Percentiles rank a stretch among this genome's conserved stretches.
Conservation (phyloP, 495 filamentous ascomycete species). For the Neurospora intermedia region DNA sequence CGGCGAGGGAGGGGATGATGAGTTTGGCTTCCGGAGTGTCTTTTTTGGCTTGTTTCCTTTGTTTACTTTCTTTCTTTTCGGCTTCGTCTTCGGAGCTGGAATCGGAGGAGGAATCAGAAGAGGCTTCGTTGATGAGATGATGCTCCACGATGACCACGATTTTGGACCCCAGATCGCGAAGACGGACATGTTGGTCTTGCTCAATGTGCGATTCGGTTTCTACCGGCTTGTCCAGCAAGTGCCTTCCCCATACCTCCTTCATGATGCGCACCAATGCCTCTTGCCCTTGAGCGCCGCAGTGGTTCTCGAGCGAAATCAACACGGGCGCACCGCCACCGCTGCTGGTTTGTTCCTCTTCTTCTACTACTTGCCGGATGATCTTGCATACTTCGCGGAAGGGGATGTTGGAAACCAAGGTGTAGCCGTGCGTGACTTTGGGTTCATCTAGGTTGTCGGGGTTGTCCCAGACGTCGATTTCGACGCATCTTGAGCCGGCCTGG, state of each 20-base stretch:
- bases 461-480: conserved; percentile 50
- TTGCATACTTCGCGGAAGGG: conserved; percentile 43
- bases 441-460: conserved; percentile 35
- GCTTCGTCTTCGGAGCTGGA: conserved; percentile 22
- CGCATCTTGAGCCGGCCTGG: conserved; percentile 38
- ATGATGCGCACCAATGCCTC: conserved; percentile 41
- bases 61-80: conserved; percentile 28
- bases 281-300: conserved; percentile 37
- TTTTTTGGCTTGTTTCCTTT: conserved; percentile 27
- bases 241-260: conserved; percentile 40
- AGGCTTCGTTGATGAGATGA: conserved; percentile 36
- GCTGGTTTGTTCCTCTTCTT: conserved; percentile 27
- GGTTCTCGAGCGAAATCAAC: conserved; percentile 44
- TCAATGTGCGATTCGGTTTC: conserved; percentile 31
- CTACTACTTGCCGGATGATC: conserved; percentile 38
- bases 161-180: conserved; percentile 39
- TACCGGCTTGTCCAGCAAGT: conserved; percentile 36
- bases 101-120: conserved; percentile 4
- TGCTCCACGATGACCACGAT: conserved; percentile 47
- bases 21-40: conserved; percentile 10
- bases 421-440: conserved; percentile 47
- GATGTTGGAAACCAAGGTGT: conserved; percentile 44
- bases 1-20: conserved; percentile 40
- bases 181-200: conserved; percentile 27
- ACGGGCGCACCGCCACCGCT: conserved; percentile 30